A percentile compares a stretch with the other conserved stretches of the same genome.
phyloP scores from a whole-genome alignment of 1,139 yeast species.

The Yamadazyma sp. region DNA sequence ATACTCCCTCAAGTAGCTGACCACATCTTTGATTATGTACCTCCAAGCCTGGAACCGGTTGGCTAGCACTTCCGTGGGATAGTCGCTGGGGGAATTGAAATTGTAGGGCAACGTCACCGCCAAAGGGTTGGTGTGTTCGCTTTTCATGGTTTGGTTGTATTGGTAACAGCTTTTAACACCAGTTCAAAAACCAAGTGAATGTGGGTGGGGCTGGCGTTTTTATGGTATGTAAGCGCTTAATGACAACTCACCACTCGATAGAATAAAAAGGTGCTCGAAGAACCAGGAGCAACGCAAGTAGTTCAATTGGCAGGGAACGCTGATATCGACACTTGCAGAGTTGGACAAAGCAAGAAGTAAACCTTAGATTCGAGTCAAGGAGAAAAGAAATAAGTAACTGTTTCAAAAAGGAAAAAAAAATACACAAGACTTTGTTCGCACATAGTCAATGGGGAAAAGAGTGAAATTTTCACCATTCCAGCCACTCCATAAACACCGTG shows the following conservation, averaged over 20 bases:
- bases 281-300: too few relatives aligned
- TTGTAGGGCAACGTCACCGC: constrained; percentile 40
- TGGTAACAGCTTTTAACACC: background rate
- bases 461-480: background rate
- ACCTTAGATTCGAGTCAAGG: too few relatives aligned
- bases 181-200: background rate
- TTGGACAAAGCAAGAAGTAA: too few relatives aligned
- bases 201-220: background rate
- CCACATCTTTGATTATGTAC: constrained; percentile 68
- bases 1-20: constrained; percentile 74
- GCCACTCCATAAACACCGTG: background rate
- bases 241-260: too few relatives aligned
- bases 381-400: too few relatives aligned
- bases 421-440: background rate
- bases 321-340: too few relatives aligned
- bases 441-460: background rate
- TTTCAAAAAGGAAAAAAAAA: background rate
- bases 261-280: too few relatives aligned
- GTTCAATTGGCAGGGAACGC: too few relatives aligned
- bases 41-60: constrained; percentile 87
- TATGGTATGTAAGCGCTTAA: background rate
- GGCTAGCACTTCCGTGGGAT: constrained; percentile 87
- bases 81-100: constrained; percentile 30
- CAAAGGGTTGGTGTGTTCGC: constrained; percentile 35
- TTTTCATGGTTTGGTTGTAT: constrained; percentile 10